These are phyloP conservation scores for Pulveroboletus sp. DNA, from an alignment of 768 basidiomycete species.

Conservation along the genomic window DNA sequence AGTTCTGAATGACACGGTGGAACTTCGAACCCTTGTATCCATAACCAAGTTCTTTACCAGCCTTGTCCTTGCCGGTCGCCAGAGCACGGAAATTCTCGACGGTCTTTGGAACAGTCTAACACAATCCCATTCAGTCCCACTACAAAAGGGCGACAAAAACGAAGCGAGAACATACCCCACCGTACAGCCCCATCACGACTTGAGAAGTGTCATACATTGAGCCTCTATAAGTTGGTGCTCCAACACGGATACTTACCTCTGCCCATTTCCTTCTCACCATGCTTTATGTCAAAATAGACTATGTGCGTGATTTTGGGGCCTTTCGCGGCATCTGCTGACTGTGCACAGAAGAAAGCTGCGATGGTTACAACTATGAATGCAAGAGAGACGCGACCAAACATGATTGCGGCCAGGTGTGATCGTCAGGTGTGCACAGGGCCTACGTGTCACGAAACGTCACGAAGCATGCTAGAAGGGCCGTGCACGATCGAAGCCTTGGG, in stretches of 20 bases:
- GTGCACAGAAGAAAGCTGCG: slow-evolving; percentile 66
- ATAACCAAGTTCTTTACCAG: slow-evolving; percentile 61
- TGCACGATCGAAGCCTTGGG: too few relatives aligned
- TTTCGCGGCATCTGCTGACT: slow-evolving; percentile 75
- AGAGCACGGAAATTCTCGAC: slow-evolving; percentile 97
- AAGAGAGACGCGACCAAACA: slow-evolving; percentile 63
- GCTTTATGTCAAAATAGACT: slow-evolving; percentile 92
- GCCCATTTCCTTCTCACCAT: slow-evolving; percentile 84
- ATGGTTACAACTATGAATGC: slow-evolving; percentile 59
- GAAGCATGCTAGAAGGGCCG: too few relatives aligned
- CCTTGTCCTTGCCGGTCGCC: slow-evolving; percentile 75
- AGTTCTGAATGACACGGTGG: slow-evolving; percentile 93
- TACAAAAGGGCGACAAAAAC: not conserved
- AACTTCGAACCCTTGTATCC: slow-evolving; percentile 96
- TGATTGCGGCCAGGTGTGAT: slow-evolving; percentile 9
- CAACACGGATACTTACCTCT: slow-evolving; percentile 52
- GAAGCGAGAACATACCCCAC: slow-evolving; percentile 54
- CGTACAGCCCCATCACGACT: slow-evolving; percentile 89
- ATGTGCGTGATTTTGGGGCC: slow-evolving; percentile 89
- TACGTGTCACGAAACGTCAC: too few relatives aligned
- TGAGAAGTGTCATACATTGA: slow-evolving; percentile 8
- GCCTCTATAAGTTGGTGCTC: not conserved
- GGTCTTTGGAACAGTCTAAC: slow-evolving; percentile 90
- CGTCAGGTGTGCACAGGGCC: too few relatives aligned
- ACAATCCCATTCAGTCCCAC: not conserved